Evolutionary conservation across 1,284 basidiomycete genomes (phyloP).

Genomic region (Gomphus bonarii): DNA sequence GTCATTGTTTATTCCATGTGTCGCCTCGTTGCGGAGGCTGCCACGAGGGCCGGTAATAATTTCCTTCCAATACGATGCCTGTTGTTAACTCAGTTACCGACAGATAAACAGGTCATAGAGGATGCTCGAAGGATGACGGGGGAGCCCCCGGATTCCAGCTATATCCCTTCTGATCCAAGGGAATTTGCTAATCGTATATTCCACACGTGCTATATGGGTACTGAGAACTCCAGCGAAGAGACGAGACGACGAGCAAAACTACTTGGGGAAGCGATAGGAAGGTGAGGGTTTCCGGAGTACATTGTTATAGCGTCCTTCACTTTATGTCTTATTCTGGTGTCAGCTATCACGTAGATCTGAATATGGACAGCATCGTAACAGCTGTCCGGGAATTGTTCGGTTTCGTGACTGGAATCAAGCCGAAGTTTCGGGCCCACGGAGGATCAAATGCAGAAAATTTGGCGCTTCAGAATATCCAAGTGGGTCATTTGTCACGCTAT

Average conservation of each 20-base stretch:
- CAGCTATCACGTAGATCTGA: constrained; percentile 90
- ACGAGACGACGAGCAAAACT: constrained; percentile 82
- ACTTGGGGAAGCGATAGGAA: constrained; percentile 82
- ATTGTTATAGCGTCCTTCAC: not conserved
- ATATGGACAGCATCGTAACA: constrained; percentile 90
- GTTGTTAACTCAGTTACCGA: not conserved
- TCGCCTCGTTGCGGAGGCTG: constrained; percentile 74
- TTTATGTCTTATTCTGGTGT: not conserved
- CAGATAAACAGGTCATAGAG: constrained; percentile 79
- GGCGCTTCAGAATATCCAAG: constrained; percentile 96
- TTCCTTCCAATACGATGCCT: not conserved
- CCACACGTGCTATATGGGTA: constrained; percentile 99
- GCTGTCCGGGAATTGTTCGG: constrained; percentile 79
- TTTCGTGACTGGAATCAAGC: constrained; percentile 74
- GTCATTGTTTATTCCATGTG: constrained; percentile 97
- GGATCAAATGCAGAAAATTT: constrained; percentile 86
- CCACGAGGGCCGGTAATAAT: constrained; percentile 53
- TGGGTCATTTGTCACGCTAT: constrained; percentile 20
- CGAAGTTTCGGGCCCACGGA: constrained; percentile 84
- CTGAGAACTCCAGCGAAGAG: constrained; percentile 86
- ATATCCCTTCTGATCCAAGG: constrained; percentile 75
- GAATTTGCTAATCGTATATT: constrained; percentile 87
- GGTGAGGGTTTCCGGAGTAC: constrained; percentile 32
- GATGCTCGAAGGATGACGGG: constrained; percentile 88
- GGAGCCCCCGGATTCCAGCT: constrained; percentile 69